phyloP scores from a whole-genome alignment of 1,284 basidiomycete genomes.

The Ceratobasidium sp. region DNA sequence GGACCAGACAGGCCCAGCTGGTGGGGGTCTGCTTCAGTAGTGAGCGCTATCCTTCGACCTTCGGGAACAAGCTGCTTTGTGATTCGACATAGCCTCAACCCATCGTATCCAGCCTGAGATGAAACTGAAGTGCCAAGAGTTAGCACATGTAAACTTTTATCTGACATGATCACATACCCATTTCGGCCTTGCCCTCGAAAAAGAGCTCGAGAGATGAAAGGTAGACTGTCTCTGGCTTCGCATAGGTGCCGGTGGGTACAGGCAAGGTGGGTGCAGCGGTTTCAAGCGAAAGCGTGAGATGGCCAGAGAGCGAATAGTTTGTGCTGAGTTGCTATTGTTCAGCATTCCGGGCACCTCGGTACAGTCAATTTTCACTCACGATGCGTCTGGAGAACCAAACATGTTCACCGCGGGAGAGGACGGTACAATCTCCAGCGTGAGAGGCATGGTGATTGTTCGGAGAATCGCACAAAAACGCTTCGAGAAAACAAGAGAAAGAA shows the following conservation, averaged over 20 bases:
- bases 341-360: background rate
- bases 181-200: slow-evolving; percentile 80
- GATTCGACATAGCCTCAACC: slow-evolving; percentile 71
- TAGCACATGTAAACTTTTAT: background rate
- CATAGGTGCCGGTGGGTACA: slow-evolving; percentile 57
- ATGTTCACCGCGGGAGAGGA: slow-evolving; percentile 66
- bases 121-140: slow-evolving; percentile 56
- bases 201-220: slow-evolving; percentile 73
- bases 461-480: background rate
- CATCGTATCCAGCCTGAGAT: slow-evolving; percentile 67
- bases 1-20: slow-evolving; percentile 24
- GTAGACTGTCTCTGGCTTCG: slow-evolving; percentile 44
- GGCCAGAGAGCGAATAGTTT: slow-evolving; percentile 80
- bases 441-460: slow-evolving; percentile 63
- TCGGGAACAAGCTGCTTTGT: slow-evolving; percentile 66
- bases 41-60: slow-evolving; percentile 65
- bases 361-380: slow-evolving; percentile 61
- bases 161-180: background rate
- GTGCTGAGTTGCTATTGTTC: slow-evolving; percentile 58
- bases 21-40: slow-evolving; percentile 58
- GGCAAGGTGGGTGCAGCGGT: slow-evolving; percentile 62
- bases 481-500: slow-evolving; percentile 1
- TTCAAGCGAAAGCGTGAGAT: slow-evolving; percentile 68
- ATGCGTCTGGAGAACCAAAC: slow-evolving; percentile 71
- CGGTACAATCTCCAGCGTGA: slow-evolving; percentile 70